A percentile compares a stretch with the other conserved stretches of the same genome.
These are phyloP conservation scores for Trichoderma sp. DNA, from an alignment of 2,329 filamentous ascomycete species.

Conservation along the genomic window DNA sequence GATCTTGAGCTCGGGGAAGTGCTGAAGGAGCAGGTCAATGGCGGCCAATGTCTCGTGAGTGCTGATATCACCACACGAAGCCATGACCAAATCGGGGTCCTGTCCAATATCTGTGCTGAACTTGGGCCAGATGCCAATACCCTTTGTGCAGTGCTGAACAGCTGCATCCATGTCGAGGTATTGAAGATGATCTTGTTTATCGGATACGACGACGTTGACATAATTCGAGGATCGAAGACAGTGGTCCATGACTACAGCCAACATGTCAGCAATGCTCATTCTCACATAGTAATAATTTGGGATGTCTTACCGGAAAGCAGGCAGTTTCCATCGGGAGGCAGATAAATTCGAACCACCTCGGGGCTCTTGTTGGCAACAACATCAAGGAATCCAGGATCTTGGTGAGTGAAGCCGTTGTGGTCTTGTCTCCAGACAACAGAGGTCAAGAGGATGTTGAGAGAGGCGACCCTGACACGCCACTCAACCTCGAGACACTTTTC, in stretches of 20 bases:
- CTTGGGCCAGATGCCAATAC: conserved; percentile 73
- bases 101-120: conserved; percentile 67
- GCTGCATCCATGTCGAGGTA: conserved; percentile 72
- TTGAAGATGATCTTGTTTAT: conserved; percentile 77
- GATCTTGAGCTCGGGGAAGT: conserved; percentile 70
- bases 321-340: conserved; percentile 77
- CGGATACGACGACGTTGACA: conserved; percentile 76
- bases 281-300: accelerated
- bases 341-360: conserved; percentile 76
- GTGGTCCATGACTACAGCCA: conserved; percentile 61
- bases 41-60: conserved; percentile 74
- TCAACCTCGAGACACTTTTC: conserved; percentile 78
- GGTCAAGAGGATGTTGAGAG: conserved; percentile 76
- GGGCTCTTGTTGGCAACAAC: conserved; percentile 78
- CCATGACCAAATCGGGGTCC: conserved; percentile 74
- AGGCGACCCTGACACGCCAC: conserved; percentile 71
- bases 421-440: conserved; percentile 80
- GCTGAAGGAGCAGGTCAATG: conserved; percentile 67
- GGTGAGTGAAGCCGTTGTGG: conserved; percentile 80
- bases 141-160: conserved; percentile 73
- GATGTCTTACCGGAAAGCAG: conserved; percentile 54
- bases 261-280: background rate
- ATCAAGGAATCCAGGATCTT: conserved; percentile 77
- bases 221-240: conserved; percentile 72
- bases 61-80: conserved; percentile 69